A percentile compares a stretch with the other conserved stretches of the same genome.
phyloP scores from a whole-genome alignment of 176 grass and related monocot species.

The Aechmea fasciata region DNA sequence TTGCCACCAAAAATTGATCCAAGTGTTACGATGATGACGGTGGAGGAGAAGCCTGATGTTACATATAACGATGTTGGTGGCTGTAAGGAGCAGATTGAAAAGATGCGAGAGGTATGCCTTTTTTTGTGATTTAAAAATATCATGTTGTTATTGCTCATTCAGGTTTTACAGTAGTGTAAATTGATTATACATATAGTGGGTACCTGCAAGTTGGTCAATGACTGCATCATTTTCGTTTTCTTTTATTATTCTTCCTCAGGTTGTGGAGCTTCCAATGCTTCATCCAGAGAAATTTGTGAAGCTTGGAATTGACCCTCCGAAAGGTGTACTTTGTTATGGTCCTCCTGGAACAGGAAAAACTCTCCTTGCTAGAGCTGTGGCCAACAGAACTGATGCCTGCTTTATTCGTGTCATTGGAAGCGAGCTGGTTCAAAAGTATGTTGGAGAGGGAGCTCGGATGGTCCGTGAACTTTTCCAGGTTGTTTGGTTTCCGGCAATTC shows the following conservation, averaged over 20 bases:
- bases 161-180: too few species aligned
- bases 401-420: slow-evolving; percentile 96
- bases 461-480: slow-evolving; percentile 93
- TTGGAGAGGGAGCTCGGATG: slow-evolving; percentile 69
- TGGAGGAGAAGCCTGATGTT: slow-evolving; percentile 93
- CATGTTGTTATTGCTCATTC: too few species aligned
- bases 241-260: slow-evolving; percentile 26
- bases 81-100: slow-evolving; percentile 94
- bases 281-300: slow-evolving; percentile 97
- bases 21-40: slow-evolving; percentile 97
- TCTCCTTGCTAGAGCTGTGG: slow-evolving; percentile 86
- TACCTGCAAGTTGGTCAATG: too few species aligned
- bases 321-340: slow-evolving; percentile 86
- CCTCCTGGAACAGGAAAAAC: slow-evolving; percentile 92
- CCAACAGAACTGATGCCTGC: slow-evolving; percentile 84
- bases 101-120: slow-evolving; percentile 72
- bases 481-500: not conserved
- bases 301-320: slow-evolving; percentile 87
- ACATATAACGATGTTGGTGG: slow-evolving; percentile 96
- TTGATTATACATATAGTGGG: too few species aligned
- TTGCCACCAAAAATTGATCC: slow-evolving; percentile 89
- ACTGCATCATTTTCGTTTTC: not conserved
- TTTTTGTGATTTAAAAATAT: too few species aligned
- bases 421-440: slow-evolving; percentile 90
- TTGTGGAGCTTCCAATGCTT: slow-evolving; percentile 95